phyloP scores from a whole-genome alignment of 768 basidiomycete species.

The Lanmaoa pseudosensibilis region DNA sequence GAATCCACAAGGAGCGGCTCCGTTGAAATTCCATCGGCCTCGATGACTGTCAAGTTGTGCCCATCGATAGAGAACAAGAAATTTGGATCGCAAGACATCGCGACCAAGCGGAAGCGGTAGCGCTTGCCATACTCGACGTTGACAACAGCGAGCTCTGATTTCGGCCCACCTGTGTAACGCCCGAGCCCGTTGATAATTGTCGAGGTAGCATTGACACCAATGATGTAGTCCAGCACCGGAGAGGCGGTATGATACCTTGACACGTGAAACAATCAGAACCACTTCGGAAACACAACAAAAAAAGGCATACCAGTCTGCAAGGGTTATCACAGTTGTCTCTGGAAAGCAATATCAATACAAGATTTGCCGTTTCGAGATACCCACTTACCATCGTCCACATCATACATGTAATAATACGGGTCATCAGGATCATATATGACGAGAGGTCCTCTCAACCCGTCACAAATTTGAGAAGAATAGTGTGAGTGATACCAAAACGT shows the following conservation, averaged over 20 bases:
- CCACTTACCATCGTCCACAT: constrained; percentile 44
- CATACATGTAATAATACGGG: constrained; percentile 39
- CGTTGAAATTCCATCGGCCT: constrained; percentile 47
- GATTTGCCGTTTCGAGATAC: neutral
- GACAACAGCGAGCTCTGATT: constrained; percentile 38
- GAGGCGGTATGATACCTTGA: constrained; percentile 24
- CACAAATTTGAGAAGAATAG: constrained; percentile 40
- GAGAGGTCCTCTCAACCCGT: constrained; percentile 39
- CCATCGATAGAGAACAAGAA: constrained; percentile 48
- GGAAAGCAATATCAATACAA: neutral
- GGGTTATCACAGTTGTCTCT: constrained; percentile 28
- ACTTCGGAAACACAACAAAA: neutral
- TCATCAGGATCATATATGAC: constrained; percentile 45
- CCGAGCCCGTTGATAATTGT: constrained; percentile 35
- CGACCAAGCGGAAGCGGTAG: constrained; percentile 52
- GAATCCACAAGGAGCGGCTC: constrained; percentile 43
- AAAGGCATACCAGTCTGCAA: constrained; percentile 24
- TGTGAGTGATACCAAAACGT: constrained; percentile 40
- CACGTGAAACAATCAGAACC: neutral
- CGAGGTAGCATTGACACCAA: constrained; percentile 19
- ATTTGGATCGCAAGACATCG: constrained; percentile 45
- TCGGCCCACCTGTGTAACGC: constrained; percentile 36
- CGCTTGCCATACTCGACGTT: constrained; percentile 38
- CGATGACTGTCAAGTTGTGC: constrained; percentile 41
- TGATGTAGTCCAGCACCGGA: constrained; percentile 19